Evolutionary conservation across 371 early-diverging fungal species (phyloP).

Genomic region (Saksenaea oblongispora): DNA sequence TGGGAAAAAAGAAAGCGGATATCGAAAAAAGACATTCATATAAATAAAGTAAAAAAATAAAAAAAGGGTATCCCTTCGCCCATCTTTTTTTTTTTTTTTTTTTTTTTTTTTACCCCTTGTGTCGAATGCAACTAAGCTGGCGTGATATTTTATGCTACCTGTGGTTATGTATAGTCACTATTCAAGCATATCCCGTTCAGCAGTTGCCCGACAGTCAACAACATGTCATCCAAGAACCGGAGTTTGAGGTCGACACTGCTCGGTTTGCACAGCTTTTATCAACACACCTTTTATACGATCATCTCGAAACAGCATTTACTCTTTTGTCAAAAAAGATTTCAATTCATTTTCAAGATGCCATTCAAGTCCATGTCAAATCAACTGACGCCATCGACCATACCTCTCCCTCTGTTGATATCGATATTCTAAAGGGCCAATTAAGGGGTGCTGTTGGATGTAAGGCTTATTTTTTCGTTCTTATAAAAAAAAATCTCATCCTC

Average conservation of each 20-base stretch:
- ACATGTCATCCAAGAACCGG: not conserved
- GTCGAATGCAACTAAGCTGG: constrained; percentile 4
- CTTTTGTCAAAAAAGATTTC: constrained; percentile 32
- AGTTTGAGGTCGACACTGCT: constrained; percentile 22
- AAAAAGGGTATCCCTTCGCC: not conserved
- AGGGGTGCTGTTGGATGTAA: constrained; percentile 44
- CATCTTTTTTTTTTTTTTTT: constrained; percentile 4
- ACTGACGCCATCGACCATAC: constrained; percentile 1
- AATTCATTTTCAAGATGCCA: constrained; percentile 28
- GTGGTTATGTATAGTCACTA: constrained; percentile 1
- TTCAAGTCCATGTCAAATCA: constrained; percentile 24
- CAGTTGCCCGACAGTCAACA: not conserved
- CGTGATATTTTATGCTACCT: not conserved
- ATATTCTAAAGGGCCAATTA: constrained; percentile 35
- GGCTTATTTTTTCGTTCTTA: not conserved
- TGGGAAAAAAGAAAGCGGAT: constrained; percentile 1
- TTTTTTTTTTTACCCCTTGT: constrained; percentile 4
- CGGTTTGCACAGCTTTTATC: constrained; percentile 30
- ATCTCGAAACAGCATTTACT: constrained; percentile 31
- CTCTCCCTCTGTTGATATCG: constrained; percentile 26
- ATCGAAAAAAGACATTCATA: not conserved
- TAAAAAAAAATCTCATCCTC: not conserved
- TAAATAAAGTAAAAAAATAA: constrained; percentile 2
- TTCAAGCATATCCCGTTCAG: constrained; percentile 4
- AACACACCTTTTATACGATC: constrained; percentile 34